Evolutionary conservation across 2,329 filamentous ascomycete genomes (phyloP), one percentile per base, ranked within the genome.

Genomic region (Westerdykella ornata): DNA sequence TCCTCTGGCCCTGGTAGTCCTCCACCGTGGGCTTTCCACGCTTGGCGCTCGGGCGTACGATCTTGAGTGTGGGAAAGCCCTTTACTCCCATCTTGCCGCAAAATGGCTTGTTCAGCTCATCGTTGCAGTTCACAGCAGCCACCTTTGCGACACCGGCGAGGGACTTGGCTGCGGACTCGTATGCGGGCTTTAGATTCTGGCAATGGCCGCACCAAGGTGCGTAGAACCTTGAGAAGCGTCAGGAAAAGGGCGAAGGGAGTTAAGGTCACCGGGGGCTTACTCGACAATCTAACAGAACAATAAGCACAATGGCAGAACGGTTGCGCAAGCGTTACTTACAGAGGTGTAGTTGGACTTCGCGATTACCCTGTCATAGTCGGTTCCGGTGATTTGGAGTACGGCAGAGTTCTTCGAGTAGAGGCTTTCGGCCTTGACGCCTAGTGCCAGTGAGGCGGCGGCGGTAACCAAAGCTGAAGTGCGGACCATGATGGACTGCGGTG

Each of bases 161-260:
- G 56, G 82, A 88, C 58, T 84, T 85, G 54, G 92, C 92, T 2
- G 83, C 89, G 68, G 95, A 95, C 68, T 97, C 90, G 69, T 92
- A 98, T 34, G 87, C 86, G 3, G 89, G 90, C 70, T 96, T 89
- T 59, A 98, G 83, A 69, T 85, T 96, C 70, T 95, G 78, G 72
- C 92, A 98, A 70, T 97, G 92, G 32, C 90, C 92, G 60, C 92
- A 97, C 90, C 90, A 97, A 17, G 90, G 90, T 7, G 90, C 90
- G 61, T 95, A 97, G 76, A 97, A 97, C 69, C 89, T 87, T 76
- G 76, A 81, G 51, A 29, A 26, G 22, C 22, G 22, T 26, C 22
- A 26, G 22, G 22, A 26, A 26, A 9, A 26, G 8, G 22, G 22
- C 28, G 7, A 3, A 4, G 15, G 32, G 34, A 17, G 20, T 14